phyloP scores from a whole-genome alignment of 179 eudicot genomes.

The Nepenthes alata region DNA sequence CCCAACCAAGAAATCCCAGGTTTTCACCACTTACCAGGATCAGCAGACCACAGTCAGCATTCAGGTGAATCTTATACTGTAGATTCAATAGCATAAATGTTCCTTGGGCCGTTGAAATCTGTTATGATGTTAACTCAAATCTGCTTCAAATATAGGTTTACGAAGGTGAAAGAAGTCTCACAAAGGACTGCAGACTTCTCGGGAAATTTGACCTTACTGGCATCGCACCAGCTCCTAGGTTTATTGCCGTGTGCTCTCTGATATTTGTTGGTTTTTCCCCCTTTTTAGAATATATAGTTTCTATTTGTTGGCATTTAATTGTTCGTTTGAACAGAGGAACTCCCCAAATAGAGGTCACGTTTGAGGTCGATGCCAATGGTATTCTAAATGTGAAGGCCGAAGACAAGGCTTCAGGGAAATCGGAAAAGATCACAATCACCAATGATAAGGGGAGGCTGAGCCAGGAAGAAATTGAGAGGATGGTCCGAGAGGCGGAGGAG shows the following conservation, averaged over 20 bases:
- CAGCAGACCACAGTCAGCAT: constrained; percentile 14
- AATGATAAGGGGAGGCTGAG: constrained; percentile 12
- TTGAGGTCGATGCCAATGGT: constrained; percentile 14
- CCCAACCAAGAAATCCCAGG: constrained; percentile 14
- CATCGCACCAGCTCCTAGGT: constrained; percentile 13
- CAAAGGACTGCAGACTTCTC: constrained; percentile 13
- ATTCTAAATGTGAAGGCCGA: constrained; percentile 11
- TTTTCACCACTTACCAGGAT: constrained; percentile 12
- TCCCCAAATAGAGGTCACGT: constrained; percentile 14
- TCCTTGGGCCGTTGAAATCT: not conserved
- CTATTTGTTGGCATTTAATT: not conserved
- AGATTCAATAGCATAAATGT: not conserved
- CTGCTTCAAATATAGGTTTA: constrained; percentile 2
- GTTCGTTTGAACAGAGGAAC: constrained; percentile 8
- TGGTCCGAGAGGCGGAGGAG: constrained; percentile 11
- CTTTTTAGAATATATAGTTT: not conserved
- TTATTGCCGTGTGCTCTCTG: not conserved
- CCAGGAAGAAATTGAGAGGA: constrained; percentile 9
- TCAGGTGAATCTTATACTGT: not conserved
- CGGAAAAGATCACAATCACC: constrained; percentile 13
- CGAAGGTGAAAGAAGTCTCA: constrained; percentile 13
- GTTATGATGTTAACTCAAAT: not conserved
- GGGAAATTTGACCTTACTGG: constrained; percentile 13
- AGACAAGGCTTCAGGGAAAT: constrained; percentile 11
- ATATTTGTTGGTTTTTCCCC: not conserved